Percentiles rank a stretch among this genome's conserved stretches.
These are phyloP conservation scores for Termitomyces sp. DNA, from an alignment of 768 basidiomycete genomes.

Conservation along the genomic window DNA sequence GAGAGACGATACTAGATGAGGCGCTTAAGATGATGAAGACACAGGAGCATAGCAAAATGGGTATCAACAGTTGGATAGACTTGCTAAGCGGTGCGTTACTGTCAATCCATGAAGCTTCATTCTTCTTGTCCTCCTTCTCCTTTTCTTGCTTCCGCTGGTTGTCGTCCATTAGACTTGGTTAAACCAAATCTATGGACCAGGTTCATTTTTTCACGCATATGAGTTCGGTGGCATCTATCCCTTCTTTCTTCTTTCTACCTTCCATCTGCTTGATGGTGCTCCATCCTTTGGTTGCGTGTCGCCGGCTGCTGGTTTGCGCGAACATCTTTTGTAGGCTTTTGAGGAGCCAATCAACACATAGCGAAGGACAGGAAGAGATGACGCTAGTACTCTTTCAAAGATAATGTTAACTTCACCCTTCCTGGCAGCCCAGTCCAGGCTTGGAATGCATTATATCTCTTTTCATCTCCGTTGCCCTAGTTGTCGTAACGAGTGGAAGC, in stretches of 20 bases:
- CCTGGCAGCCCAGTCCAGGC: neutral
- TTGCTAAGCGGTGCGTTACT: slow-evolving; percentile 80
- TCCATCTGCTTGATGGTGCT: neutral
- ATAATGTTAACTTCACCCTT: neutral
- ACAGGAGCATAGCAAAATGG: slow-evolving; percentile 70
- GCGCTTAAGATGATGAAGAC: slow-evolving; percentile 93
- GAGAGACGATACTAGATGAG: slow-evolving; percentile 96
- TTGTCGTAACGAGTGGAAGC: neutral
- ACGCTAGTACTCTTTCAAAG: neutral
- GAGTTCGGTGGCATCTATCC: too few species aligned
- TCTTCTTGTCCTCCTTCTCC: neutral
- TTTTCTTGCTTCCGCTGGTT: neutral
- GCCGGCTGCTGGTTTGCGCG: neutral
- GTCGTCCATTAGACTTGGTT: neutral
- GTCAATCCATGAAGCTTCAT: neutral
- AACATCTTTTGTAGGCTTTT: neutral
- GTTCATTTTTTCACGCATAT: neutral
- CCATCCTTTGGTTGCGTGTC: neutral
- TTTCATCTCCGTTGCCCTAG: neutral
- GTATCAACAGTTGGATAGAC: slow-evolving; percentile 92
- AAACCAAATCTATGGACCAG: neutral
- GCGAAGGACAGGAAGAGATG: neutral
- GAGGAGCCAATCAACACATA: neutral
- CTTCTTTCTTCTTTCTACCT: neutral
- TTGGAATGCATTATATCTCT: neutral